Percentiles rank a stretch among this genome's conserved stretches.
Conservation (phyloP, 805 yeast species). For the Pichia deserticola region DNA sequence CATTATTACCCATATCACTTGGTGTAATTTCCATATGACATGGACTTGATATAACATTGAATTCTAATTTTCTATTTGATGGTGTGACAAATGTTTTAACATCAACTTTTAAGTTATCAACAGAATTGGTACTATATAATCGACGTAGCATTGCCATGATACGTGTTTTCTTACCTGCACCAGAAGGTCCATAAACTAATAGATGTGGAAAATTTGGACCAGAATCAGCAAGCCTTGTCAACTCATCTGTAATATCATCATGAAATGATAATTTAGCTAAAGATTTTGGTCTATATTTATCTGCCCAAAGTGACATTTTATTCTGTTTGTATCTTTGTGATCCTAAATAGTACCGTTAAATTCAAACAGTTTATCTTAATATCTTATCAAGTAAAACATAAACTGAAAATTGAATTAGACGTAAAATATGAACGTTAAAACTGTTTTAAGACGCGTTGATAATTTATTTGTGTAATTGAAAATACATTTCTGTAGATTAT, state of each 20-base stretch:
- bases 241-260: conserved; percentile 50
- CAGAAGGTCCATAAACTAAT: conserved; percentile 89
- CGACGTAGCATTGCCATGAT: conserved; percentile 72
- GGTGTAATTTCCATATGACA: conserved; percentile 95
- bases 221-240: conserved; percentile 42
- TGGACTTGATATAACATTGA: conserved; percentile 87
- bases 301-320: conserved; percentile 92
- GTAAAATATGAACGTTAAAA: too few relatives aligned
- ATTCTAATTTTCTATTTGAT: conserved; percentile 72
- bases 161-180: conserved; percentile 95
- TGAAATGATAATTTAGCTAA: conserved; percentile 64
- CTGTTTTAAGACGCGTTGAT: too few relatives aligned
- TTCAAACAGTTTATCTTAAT: too few relatives aligned
- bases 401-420: too few relatives aligned
- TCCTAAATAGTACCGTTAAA: too few relatives aligned
- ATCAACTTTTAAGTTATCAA: conserved; percentile 82
- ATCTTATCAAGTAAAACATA: too few relatives aligned
- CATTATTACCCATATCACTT: conserved; percentile 92
- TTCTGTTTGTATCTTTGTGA: too few relatives aligned
- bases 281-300: conserved; percentile 76
- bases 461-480: too few relatives aligned
- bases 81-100: conserved; percentile 74
- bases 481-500: too few relatives aligned
- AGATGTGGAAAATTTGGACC: conserved; percentile 87
- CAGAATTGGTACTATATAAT: conserved; percentile 67